These are phyloP conservation scores for Ceratocystis eucalypticola DNA, from an alignment of 2,329 filamentous ascomycete species.

Conservation along the genomic window DNA sequence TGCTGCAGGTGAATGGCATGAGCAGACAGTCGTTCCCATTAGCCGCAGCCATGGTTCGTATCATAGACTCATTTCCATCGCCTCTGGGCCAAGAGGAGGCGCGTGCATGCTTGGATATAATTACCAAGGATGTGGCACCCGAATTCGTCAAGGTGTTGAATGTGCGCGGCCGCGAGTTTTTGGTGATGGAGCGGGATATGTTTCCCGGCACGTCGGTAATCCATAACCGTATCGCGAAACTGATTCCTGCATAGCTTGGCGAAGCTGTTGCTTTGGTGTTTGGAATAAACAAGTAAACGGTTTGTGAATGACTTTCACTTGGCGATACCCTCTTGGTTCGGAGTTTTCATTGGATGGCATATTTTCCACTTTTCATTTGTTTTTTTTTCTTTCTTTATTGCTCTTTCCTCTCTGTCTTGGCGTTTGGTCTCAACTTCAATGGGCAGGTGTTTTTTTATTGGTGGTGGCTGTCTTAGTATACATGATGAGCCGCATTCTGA, in stretches of 20 bases:
- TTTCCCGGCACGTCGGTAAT: conserved; percentile 30
- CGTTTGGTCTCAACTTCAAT: neutral
- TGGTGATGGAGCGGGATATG: conserved; percentile 38
- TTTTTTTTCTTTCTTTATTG: conserved; percentile 1
- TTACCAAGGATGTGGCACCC: conserved; percentile 42
- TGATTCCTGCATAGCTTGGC: neutral
- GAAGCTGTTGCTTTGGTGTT: neutral
- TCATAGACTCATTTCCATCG: conserved; percentile 52
- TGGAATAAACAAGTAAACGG: conserved; percentile 5
- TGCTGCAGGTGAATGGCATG: conserved; percentile 36
- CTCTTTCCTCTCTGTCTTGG: neutral
- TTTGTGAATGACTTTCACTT: conserved; percentile 11
- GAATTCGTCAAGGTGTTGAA: conserved; percentile 42
- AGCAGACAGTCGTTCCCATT: conserved; percentile 53
- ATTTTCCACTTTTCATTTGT: neutral
- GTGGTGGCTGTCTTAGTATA: neutral
- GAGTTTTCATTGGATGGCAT: conserved; percentile 1
- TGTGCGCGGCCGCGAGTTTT: conserved; percentile 41
- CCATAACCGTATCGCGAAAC: conserved; percentile 25
- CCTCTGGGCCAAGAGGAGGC: conserved; percentile 42
- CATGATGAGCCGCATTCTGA: neutral
- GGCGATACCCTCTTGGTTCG: conserved; percentile 12
- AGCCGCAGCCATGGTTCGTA: conserved; percentile 46
- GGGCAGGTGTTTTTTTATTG: conserved; percentile 11
- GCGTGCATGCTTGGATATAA: conserved; percentile 35